Base-by-base conservation (phyloP, 345 rosid genomes). In the Eucalyptus regnans region DNA sequence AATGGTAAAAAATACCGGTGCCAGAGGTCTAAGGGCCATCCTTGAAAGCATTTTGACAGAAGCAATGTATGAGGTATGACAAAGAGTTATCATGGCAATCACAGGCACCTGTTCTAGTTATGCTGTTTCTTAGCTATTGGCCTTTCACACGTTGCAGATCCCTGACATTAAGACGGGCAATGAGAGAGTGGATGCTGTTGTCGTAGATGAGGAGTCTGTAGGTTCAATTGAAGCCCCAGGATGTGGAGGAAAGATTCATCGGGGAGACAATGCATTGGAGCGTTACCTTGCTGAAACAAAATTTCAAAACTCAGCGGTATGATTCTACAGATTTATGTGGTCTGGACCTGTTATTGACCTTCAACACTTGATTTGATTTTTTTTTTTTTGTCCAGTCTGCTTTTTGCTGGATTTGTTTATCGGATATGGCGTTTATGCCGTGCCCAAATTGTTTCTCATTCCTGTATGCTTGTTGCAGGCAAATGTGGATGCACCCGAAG, bases 31-130 rank as follows among this genome's bases (percentile, higher is more conserved):
- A 81, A 93, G 98, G 92, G 95, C 99, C 92, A 89, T 97, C 90
- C 93, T 97, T 76, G 99, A 97, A 94, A 95, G 92, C 94, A 95
- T 94, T 91, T 94, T 97, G 50, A 96, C 95, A 41, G 99, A 97
- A 93, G 92, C 99, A 88, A 97, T 97, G 99, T 97, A 94, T 91
- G 99, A 97, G 99, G 99, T 96, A 95, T 87, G 37, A 17, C 86
- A 51, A 88, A 86, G 43, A 86, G 87, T 86, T 46, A 86, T n/a
- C 52, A n/a, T 48, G 88, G 62, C 50, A 44, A 80, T 33, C n/a
- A 52, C 4, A 22, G 64, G 46, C 44, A 52, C 66, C 44, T 17
- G 8, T 31, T 18, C 62, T 41, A 50, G 44, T 50, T 51, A 31
- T 52, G 62, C 62, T 11, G 43, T 52, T 50, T 86, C 44, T 86